Conservation (phyloP, 495 filamentous ascomycete genomes). For the Penicillium paxilli region DNA sequence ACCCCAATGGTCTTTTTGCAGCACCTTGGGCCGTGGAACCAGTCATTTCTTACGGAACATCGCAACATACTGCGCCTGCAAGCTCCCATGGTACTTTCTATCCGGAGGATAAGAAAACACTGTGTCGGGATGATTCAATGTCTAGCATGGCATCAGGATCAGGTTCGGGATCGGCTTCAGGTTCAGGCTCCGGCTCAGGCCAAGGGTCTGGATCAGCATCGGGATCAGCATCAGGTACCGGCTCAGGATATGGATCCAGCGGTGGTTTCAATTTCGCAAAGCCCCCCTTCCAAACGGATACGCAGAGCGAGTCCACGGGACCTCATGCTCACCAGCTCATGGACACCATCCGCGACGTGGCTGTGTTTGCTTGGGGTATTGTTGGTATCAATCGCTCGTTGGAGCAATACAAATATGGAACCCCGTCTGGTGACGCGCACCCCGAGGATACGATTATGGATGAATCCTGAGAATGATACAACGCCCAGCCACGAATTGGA, state of each 20-base stretch:
- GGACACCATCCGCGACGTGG: constrained; percentile 79
- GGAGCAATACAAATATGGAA: constrained; percentile 62
- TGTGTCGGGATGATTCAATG: constrained; percentile 14
- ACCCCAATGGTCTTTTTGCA: constrained; percentile 71
- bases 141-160: not conserved
- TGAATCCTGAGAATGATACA: not conserved
- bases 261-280: not conserved
- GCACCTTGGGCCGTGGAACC: constrained; percentile 74
- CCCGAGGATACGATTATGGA: constrained; percentile 43
- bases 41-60: constrained; percentile 36
- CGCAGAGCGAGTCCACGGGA: constrained; percentile 32
- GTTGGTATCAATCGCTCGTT: constrained; percentile 79
- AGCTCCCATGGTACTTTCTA: not conserved
- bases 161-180: not conserved
- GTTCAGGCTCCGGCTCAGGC: not conserved
- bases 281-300: not conserved
- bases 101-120: constrained; percentile 5
- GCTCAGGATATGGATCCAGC: not conserved
- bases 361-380: constrained; percentile 50
- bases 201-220: not conserved
- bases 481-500: not conserved
- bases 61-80: constrained; percentile 3
- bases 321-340: constrained; percentile 64
- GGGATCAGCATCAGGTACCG: not conserved
- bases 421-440: constrained; percentile 57